Evolutionary conservation across 139 green algal species (phyloP).

Genomic region (Parachlorella kessleri): DNA sequence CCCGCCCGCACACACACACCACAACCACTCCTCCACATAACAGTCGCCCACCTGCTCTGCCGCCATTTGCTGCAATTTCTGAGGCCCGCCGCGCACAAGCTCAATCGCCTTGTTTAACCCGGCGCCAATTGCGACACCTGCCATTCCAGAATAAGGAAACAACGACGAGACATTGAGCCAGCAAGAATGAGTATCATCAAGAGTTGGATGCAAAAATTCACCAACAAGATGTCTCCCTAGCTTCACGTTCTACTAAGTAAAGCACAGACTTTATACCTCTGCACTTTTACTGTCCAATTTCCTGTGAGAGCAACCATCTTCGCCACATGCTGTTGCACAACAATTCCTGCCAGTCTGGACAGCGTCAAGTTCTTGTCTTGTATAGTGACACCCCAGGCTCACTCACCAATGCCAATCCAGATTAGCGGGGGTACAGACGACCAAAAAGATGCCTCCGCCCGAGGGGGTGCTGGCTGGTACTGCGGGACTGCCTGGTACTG

Average conservation of each 20-base stretch:
- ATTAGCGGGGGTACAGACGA: slow-evolving; percentile 31
- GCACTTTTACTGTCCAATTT: not conserved
- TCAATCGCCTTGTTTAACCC: slow-evolving; percentile 26
- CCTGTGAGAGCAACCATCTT: not conserved
- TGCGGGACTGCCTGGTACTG: not conserved
- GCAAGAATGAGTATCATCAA: too few relatives aligned
- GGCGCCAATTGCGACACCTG: slow-evolving; percentile 33
- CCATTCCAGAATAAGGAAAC: too few relatives aligned
- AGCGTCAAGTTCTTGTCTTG: not conserved
- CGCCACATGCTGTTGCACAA: too few relatives aligned
- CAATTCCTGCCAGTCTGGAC: not conserved
- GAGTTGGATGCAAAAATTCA: too few relatives aligned
- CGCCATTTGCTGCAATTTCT: slow-evolving; percentile 44
- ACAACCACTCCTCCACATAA: not conserved
- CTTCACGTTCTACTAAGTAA: too few relatives aligned
- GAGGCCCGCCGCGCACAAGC: slow-evolving; percentile 30
- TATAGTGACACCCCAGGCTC: not conserved
- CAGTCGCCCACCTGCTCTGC: slow-evolving; percentile 33
- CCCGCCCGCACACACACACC: not conserved
- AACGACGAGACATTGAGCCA: too few relatives aligned
- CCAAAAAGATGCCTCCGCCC: slow-evolving; percentile 19
- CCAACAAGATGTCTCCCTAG: too few relatives aligned
- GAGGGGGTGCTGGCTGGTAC: too few relatives aligned
- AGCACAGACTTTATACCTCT: too few relatives aligned
- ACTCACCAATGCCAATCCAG: slow-evolving; percentile 36